Percentiles rank a stretch among this genome's conserved stretches.
Evolutionary conservation across 306 rosid genomes (phyloP).

Genomic region (Pyrus communis): DNA sequence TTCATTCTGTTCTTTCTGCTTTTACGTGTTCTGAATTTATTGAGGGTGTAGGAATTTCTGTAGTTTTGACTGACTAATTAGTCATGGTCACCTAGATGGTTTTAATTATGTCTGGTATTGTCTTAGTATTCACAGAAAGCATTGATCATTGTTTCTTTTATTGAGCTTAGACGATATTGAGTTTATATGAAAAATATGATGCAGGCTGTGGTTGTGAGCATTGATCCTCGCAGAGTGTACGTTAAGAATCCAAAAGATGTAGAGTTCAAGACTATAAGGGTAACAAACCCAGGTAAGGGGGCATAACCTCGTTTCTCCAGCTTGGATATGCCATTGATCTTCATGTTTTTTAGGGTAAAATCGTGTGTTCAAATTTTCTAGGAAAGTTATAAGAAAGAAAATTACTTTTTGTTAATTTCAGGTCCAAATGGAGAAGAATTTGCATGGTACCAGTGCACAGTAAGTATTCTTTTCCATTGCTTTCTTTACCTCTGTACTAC

Average conservation of each 20-base stretch:
- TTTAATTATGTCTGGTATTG: background rate
- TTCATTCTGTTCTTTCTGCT: background rate
- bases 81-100: background rate
- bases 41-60: background rate
- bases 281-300: slow-evolving; percentile 56
- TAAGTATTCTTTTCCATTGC: slow-evolving; percentile 27
- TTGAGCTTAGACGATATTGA: background rate
- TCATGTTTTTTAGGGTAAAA: background rate
- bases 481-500: slow-evolving; percentile 4
- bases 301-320: background rate
- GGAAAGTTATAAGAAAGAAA: background rate
- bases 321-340: background rate
- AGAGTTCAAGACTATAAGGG: slow-evolving; percentile 52
- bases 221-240: slow-evolving; percentile 86
- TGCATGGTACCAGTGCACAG: slow-evolving; percentile 98
- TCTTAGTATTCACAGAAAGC: background rate
- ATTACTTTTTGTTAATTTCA: slow-evolving; percentile 29
- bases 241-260: slow-evolving; percentile 65
- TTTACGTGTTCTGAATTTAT: background rate
- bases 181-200: slow-evolving; percentile 10
- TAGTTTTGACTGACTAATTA: background rate
- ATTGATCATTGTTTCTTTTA: background rate
- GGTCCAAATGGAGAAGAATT: slow-evolving; percentile 95
- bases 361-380: background rate
- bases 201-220: slow-evolving; percentile 96